Evolutionary conservation across 305 asterid species (phyloP).

Genomic region (Fraxinus latifolia): DNA sequence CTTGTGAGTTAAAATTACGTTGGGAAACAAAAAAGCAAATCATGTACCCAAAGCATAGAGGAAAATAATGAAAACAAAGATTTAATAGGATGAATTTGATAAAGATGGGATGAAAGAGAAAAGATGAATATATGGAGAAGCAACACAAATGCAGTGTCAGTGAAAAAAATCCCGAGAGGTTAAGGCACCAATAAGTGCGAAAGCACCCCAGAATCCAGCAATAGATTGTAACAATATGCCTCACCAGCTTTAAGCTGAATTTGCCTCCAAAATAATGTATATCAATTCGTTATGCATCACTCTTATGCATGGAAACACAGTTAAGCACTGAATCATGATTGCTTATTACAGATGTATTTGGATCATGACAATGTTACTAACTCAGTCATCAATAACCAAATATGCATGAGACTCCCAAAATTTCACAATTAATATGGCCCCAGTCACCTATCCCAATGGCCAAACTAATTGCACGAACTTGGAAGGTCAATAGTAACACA

Average conservation of each 20-base stretch:
- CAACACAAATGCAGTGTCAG: neutral
- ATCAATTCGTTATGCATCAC: neutral
- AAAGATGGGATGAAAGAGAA: neutral
- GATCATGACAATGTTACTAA: neutral
- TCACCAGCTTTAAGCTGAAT: neutral
- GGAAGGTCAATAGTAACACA: neutral
- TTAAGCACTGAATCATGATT: neutral
- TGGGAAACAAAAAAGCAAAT: neutral
- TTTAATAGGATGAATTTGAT: neutral
- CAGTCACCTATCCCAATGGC: neutral
- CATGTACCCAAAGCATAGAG: neutral
- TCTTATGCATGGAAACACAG: neutral
- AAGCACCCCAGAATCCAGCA: neutral
- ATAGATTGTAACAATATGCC: neutral
- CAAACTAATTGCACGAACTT: neutral
- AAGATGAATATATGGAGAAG: neutral
- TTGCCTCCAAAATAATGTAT: neutral
- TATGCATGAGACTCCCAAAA: neutral
- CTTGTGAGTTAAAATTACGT: neutral
- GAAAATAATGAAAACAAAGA: neutral
- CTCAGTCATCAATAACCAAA: neutral
- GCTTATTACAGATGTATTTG: neutral
- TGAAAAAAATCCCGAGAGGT: neutral
- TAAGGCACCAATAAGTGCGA: neutral
- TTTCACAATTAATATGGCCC: neutral